Conservation (phyloP, 495 filamentous ascomycete genomes). For the Hyphodiscus hymeniophilus region DNA sequence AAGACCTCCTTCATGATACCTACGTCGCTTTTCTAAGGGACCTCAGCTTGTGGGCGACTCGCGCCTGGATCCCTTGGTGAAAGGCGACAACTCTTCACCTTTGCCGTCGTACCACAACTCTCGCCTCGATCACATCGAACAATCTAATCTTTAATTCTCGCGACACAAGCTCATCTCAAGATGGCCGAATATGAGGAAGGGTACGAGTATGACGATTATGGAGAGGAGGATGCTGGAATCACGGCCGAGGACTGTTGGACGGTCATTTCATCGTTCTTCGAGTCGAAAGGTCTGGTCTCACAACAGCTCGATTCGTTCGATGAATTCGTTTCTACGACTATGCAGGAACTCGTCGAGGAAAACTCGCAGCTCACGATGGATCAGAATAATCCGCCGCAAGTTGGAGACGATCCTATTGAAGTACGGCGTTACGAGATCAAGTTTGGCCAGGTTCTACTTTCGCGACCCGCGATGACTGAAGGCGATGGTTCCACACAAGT, state of each 20-base stretch:
- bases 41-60: conserved; percentile 13
- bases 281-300: conserved; percentile 87
- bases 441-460: conserved; percentile 77
- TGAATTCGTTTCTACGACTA: conserved; percentile 86
- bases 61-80: conserved; percentile 3
- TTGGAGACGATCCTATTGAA: conserved; percentile 67
- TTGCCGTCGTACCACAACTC: conserved; percentile 7
- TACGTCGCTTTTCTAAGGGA: conserved; percentile 2
- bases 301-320: conserved; percentile 98
- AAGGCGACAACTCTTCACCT: conserved; percentile 13
- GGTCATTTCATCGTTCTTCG: conserved; percentile 94
- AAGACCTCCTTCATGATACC: conserved; percentile 10
- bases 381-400: conserved; percentile 64
- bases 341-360: conserved; percentile 86
- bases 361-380: conserved; percentile 83
- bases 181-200: conserved; percentile 26
- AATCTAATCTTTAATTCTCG: neutral
- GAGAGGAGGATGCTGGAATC: conserved; percentile 65
- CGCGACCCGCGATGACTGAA: conserved; percentile 81
- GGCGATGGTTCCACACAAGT: conserved; percentile 76
- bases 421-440: conserved; percentile 88
- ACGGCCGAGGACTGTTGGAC: conserved; percentile 95
- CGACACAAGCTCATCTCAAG: conserved; percentile 4
- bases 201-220: conserved; percentile 35
- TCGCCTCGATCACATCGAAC: neutral